A percentile compares a stretch with the other conserved stretches of the same genome.
Evolutionary conservation across 345 rosid species (phyloP).

Genomic region (Psidium guajava): DNA sequence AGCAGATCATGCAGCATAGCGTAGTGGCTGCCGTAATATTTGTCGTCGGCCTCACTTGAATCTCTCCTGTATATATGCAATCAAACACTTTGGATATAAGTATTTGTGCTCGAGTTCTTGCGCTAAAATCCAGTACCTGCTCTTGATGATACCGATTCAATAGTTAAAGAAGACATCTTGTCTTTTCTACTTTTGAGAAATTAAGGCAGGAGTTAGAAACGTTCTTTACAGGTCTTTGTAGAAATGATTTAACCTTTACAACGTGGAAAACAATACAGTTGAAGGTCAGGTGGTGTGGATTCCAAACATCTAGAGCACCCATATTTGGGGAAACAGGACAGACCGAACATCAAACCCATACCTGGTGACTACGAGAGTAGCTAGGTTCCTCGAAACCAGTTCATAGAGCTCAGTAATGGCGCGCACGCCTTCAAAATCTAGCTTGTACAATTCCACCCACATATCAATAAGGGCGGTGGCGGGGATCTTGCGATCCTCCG

Average conservation of each 20-base stretch:
- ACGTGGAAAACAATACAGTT: background rate
- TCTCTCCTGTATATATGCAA: slow-evolving; percentile 18
- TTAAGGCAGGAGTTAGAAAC: background rate
- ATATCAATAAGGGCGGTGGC: slow-evolving; percentile 34
- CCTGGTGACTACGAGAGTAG: slow-evolving; percentile 24
- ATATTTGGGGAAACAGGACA: background rate
- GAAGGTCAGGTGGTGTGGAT: background rate
- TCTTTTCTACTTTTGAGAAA: background rate
- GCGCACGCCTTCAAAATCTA: slow-evolving; percentile 7
- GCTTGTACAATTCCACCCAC: slow-evolving; percentile 36
- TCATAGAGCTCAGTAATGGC: slow-evolving; percentile 20
- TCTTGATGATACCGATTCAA: fast-evolving
- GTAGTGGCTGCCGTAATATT: slow-evolving; percentile 16
- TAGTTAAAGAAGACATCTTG: background rate
- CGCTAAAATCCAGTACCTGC: background rate
- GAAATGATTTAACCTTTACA: background rate
- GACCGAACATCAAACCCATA: background rate
- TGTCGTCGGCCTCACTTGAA: slow-evolving; percentile 6
- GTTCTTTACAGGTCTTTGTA: background rate
- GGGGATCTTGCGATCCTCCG: slow-evolving; percentile 43
- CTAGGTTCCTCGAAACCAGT: slow-evolving; percentile 26
- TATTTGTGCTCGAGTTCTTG: background rate
- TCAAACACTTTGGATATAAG: background rate
- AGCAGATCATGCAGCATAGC: slow-evolving; percentile 34
- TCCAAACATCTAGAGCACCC: background rate